Evolutionary conservation across 805 yeast species (phyloP).

Genomic region (Ogataea naganishii): DNA sequence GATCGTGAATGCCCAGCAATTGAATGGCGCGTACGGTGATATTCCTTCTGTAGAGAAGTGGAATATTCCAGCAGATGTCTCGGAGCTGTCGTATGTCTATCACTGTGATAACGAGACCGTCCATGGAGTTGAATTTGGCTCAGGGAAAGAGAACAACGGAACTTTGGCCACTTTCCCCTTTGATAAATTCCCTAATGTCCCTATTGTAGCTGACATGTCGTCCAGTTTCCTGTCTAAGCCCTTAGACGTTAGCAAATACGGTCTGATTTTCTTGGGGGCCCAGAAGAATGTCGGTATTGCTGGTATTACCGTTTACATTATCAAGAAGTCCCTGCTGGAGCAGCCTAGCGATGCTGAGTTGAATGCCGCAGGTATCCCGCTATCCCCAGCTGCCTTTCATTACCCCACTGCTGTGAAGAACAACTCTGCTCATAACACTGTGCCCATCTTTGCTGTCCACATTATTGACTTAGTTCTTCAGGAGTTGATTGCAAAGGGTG

Average conservation of each 20-base stretch:
- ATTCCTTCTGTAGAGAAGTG: conserved; percentile 64
- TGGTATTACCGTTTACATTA: conserved; percentile 86
- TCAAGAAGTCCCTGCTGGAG: conserved; percentile 70
- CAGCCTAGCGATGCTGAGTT: conserved; percentile 58
- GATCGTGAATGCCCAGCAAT: conserved; percentile 55
- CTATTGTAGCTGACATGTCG: conserved; percentile 90
- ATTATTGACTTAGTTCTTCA: conserved; percentile 73
- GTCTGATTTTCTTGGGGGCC: conserved; percentile 94
- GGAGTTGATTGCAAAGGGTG: conserved; percentile 59
- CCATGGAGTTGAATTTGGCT: conserved; percentile 88
- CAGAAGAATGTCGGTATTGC: conserved; percentile 97
- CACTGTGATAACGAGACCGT: conserved; percentile 97
- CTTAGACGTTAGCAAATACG: conserved; percentile 77
- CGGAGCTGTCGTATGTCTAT: conserved; percentile 74
- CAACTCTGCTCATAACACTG: conserved; percentile 91
- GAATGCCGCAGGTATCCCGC: conserved; percentile 52
- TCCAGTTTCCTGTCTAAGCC: conserved; percentile 81
- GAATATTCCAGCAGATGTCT: conserved; percentile 47
- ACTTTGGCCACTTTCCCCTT: conserved; percentile 35
- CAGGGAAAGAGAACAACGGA: too few species aligned
- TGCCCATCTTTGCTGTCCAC: conserved; percentile 88
- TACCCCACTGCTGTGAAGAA: conserved; percentile 80
- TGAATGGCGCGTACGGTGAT: conserved; percentile 48
- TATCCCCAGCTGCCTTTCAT: conserved; percentile 84
- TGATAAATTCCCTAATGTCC: conserved; percentile 57